Conservation (phyloP, 352 stramenopile genomes). For the Phytophthora ramorum region DNA sequence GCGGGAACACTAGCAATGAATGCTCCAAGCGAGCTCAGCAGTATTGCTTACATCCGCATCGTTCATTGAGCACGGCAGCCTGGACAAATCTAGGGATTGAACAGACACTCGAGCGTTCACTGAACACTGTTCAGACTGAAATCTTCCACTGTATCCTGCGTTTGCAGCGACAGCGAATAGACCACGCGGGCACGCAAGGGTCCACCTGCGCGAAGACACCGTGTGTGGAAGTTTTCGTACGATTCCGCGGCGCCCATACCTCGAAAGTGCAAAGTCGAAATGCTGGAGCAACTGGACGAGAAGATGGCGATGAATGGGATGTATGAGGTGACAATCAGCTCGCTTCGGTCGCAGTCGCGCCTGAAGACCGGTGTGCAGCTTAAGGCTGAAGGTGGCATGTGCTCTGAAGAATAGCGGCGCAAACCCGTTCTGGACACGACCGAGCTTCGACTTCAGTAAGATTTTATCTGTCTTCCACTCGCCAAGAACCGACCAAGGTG, state of each 20-base stretch:
- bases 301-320: constrained; percentile 26
- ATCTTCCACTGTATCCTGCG: constrained; percentile 14
- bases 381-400: constrained; percentile 17
- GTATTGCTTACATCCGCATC: not conserved
- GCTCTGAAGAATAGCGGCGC: constrained; percentile 9
- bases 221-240: too few species aligned
- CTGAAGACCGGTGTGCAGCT: constrained; percentile 16
- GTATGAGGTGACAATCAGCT: constrained; percentile 15
- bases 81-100: not conserved
- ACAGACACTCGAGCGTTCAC: not conserved
- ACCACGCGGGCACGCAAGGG: constrained; percentile 18
- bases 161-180: not conserved
- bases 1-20: not conserved
- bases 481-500: constrained; percentile 6
- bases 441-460: constrained; percentile 23
- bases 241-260: too few species aligned
- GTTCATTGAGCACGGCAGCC: not conserved
- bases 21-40: not conserved
- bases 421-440: constrained; percentile 12
- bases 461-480: constrained; percentile 9
- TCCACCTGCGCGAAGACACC: constrained; percentile 1
- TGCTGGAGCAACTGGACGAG: constrained; percentile 19
- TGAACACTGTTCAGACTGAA: constrained; percentile 8
- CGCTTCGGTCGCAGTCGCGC: constrained; percentile 20
- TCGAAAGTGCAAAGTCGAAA: constrained; percentile 10